A percentile compares a stretch with the other conserved stretches of the same genome.
phyloP scores from a whole-genome alignment of 495 filamentous ascomycete species.

The Penicillium canescens region DNA sequence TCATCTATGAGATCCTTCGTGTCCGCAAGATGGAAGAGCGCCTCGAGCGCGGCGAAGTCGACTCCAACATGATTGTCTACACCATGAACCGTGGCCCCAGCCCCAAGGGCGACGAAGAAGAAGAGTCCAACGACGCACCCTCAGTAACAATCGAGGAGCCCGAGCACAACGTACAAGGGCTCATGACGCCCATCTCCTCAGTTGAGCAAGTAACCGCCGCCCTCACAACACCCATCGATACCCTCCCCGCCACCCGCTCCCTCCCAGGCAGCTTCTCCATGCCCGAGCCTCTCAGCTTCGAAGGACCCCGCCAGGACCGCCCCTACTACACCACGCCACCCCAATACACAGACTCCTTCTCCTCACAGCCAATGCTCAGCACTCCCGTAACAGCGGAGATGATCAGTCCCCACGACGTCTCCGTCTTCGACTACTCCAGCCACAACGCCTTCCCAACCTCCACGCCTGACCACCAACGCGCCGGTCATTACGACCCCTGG shows the following conservation, averaged over 20 bases:
- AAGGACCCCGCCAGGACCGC: slow-evolving; percentile 31
- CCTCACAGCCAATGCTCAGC: slow-evolving; percentile 35
- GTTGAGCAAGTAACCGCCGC: slow-evolving; percentile 28
- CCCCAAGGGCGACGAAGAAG: slow-evolving; percentile 40
- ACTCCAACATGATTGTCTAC: slow-evolving; percentile 38
- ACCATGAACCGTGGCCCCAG: slow-evolving; percentile 38
- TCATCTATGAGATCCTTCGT: slow-evolving; percentile 54
- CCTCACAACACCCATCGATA: slow-evolving; percentile 33
- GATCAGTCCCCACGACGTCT: slow-evolving; percentile 34
- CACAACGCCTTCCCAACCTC: slow-evolving; percentile 29
- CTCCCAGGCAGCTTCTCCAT: slow-evolving; percentile 30
- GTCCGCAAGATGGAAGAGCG: slow-evolving; percentile 56
- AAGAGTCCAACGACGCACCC: slow-evolving; percentile 22
- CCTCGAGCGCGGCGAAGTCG: slow-evolving; percentile 51
- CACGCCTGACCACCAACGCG: slow-evolving; percentile 26
- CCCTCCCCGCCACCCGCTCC: slow-evolving; percentile 15
- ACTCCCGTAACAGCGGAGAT: slow-evolving; percentile 29
- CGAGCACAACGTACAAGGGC: slow-evolving; percentile 30
- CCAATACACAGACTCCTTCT: slow-evolving; percentile 38
- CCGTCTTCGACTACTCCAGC: slow-evolving; percentile 34
- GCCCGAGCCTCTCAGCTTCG: slow-evolving; percentile 35
- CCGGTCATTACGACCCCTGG: slow-evolving; percentile 37
- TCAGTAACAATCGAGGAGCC: slow-evolving; percentile 19
- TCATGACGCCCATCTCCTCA: slow-evolving; percentile 35
- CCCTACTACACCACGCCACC: slow-evolving; percentile 31